Percentiles rank a stretch among this genome's conserved stretches.
Conservation (phyloP, 495 filamentous ascomycete species). For the Cladorrhinum samala region DNA sequence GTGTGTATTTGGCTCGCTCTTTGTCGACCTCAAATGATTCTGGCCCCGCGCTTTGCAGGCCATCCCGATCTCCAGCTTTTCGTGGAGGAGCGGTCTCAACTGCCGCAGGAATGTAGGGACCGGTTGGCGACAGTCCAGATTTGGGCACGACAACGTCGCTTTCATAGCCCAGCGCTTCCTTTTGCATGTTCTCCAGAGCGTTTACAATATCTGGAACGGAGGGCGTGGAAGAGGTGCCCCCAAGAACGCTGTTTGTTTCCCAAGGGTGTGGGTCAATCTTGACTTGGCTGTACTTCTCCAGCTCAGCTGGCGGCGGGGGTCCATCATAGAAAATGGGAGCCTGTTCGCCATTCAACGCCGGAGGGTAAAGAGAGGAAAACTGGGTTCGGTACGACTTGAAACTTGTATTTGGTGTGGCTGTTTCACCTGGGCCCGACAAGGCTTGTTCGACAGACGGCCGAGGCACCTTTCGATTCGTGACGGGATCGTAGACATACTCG, state of each 20-base stretch:
- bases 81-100: too few relatives aligned
- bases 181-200: constrained; percentile 10
- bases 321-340: constrained; percentile 29
- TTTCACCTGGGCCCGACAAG: background rate
- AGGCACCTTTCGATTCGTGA: constrained; percentile 52
- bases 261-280: constrained; percentile 25
- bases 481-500: constrained; percentile 53
- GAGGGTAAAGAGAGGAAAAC: constrained; percentile 22
- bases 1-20: background rate
- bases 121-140: background rate
- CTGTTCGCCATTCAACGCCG: constrained; percentile 13
- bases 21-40: background rate
- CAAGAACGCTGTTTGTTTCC: background rate
- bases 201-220: constrained; percentile 10
- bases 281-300: constrained; percentile 30
- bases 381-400: constrained; percentile 37
- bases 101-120: too few relatives aligned
- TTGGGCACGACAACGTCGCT: background rate
- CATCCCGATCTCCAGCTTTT: too few relatives aligned
- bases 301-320: constrained; percentile 31
- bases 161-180: constrained; percentile 21
- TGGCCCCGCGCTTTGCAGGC: too few relatives aligned
- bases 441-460: background rate
- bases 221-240: background rate
- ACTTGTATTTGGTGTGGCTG: background rate